Percentiles rank a stretch among this genome's conserved stretches.
Conservation (phyloP, 2,329 filamentous ascomycete species). For the Ascochyta fabae region DNA sequence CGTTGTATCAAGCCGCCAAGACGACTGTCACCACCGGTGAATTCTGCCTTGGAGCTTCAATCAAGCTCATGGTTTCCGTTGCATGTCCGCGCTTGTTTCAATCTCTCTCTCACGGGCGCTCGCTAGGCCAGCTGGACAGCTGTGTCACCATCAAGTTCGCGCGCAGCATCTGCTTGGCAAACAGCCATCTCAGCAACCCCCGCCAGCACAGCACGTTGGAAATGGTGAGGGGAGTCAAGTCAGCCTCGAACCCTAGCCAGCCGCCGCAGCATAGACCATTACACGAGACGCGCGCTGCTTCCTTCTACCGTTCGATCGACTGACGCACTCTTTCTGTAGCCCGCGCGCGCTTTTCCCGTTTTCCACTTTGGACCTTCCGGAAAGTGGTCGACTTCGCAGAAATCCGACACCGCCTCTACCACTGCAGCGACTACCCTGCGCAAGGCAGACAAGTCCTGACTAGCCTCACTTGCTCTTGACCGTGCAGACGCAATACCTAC, state of each 20-base stretch:
- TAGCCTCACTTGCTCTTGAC: conserved; percentile 30
- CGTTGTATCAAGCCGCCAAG: conserved; percentile 39
- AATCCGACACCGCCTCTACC: conserved; percentile 43
- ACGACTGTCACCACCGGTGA: conserved; percentile 39
- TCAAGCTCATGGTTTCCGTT: conserved; percentile 38
- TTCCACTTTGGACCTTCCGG: conserved; percentile 30
- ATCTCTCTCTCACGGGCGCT: conserved; percentile 23
- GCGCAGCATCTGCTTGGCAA: conserved; percentile 36
- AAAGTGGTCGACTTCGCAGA: conserved; percentile 34
- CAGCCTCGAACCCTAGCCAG: conserved; percentile 44
- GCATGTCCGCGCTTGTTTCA: conserved; percentile 41
- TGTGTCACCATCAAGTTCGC: conserved; percentile 24
- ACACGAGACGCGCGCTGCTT: conserved; percentile 30
- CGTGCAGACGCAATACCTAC: conserved; percentile 33
- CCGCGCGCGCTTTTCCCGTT: conserved; percentile 33
- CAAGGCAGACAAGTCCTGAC: conserved; percentile 43
- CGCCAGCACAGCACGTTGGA: conserved; percentile 25
- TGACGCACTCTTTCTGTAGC: conserved; percentile 26
- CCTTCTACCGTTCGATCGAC: conserved; percentile 30
- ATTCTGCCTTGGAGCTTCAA: conserved; percentile 43
- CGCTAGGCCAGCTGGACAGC: conserved; percentile 24
- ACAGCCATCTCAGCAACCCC: conserved; percentile 34
- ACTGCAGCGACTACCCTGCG: conserved; percentile 35
- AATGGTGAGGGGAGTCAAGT: conserved; percentile 34
- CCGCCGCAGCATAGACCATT: conserved; percentile 24